Conservation (phyloP, 345 rosid species). For the Viola odorata region DNA sequence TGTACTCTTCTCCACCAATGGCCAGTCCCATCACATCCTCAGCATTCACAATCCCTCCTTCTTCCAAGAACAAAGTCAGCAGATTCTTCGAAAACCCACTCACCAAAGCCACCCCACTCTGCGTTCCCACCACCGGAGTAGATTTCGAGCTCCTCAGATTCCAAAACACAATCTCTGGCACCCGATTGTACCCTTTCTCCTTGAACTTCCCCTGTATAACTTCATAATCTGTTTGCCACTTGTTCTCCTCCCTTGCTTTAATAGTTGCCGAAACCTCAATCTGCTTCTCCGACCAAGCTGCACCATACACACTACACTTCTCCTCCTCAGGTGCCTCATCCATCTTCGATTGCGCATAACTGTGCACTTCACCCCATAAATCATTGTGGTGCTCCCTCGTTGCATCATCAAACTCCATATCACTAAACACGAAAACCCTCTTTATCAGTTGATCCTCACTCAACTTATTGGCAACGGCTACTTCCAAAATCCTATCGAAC, state of each 20-base stretch:
- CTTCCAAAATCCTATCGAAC: constrained; percentile 14
- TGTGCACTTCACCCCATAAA: background rate
- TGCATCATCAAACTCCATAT: constrained; percentile 14
- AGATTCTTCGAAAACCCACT: constrained; percentile 19
- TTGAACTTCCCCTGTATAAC: constrained; percentile 15
- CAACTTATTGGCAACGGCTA: constrained; percentile 4
- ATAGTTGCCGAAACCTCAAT: too few relatives aligned
- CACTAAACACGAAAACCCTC: constrained; percentile 19
- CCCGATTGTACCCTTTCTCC: constrained; percentile 13
- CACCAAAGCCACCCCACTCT: constrained; percentile 16
- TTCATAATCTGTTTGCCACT: constrained; percentile 15
- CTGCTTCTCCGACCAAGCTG: too few relatives aligned
- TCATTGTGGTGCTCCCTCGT: background rate
- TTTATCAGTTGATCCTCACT: constrained; percentile 8
- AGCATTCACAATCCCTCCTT: constrained; percentile 9
- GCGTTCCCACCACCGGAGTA: constrained; percentile 12
- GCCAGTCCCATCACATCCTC: constrained; percentile 7
- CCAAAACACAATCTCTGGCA: constrained; percentile 22
- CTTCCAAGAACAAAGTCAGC: constrained; percentile 11
- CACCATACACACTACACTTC: too few relatives aligned
- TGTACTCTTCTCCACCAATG: constrained; percentile 3
- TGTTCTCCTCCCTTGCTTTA: too few relatives aligned
- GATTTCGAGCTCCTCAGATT: constrained; percentile 16
- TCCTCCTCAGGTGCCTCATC: background rate
- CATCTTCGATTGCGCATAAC: background rate